Evolutionary conservation across 495 filamentous ascomycete species (phyloP).

Genomic region (Annulohypoxylon maeteangense): DNA sequence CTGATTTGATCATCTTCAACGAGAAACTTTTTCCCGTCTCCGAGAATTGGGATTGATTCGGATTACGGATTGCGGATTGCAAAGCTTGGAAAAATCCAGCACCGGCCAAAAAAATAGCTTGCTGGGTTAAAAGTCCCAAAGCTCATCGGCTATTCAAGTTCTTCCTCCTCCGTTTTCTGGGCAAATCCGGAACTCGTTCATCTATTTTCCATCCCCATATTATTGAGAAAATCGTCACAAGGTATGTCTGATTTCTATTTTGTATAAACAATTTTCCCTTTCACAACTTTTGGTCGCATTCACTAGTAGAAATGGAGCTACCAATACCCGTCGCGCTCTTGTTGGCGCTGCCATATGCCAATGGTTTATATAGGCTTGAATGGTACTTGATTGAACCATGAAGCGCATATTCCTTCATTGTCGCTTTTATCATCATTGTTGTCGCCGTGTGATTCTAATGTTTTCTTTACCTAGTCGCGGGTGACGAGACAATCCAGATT

Average conservation of each 20-base stretch:
- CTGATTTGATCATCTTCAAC: constrained; percentile 42
- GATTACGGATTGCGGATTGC: constrained; percentile 7
- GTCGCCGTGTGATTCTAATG: constrained; percentile 38
- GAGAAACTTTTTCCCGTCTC: constrained; percentile 45
- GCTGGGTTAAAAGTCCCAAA: constrained; percentile 35
- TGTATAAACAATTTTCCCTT: constrained; percentile 11
- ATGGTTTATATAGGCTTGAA: constrained; percentile 23
- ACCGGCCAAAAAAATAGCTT: constrained; percentile 32
- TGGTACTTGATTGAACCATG: constrained; percentile 17
- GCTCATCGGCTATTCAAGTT: constrained; percentile 46
- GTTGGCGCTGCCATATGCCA: constrained; percentile 23
- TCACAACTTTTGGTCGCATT: constrained; percentile 15
- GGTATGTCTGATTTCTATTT: constrained; percentile 32
- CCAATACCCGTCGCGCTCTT: constrained; percentile 3
- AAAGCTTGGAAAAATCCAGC: constrained; percentile 2
- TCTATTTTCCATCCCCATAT: constrained; percentile 48
- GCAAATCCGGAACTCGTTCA: constrained; percentile 43
- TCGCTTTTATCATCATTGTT: background rate
- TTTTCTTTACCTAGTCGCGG: constrained; percentile 23
- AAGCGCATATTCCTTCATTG: background rate
- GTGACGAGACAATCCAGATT: constrained; percentile 31
- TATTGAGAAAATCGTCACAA: constrained; percentile 36
- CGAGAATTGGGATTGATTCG: constrained; percentile 31
- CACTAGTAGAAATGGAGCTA: constrained; percentile 27
- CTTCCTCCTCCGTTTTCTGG: constrained; percentile 48